Evolutionary conservation across 2,329 filamentous ascomycete species (phyloP).

Genomic region (Onygenales sp.): DNA sequence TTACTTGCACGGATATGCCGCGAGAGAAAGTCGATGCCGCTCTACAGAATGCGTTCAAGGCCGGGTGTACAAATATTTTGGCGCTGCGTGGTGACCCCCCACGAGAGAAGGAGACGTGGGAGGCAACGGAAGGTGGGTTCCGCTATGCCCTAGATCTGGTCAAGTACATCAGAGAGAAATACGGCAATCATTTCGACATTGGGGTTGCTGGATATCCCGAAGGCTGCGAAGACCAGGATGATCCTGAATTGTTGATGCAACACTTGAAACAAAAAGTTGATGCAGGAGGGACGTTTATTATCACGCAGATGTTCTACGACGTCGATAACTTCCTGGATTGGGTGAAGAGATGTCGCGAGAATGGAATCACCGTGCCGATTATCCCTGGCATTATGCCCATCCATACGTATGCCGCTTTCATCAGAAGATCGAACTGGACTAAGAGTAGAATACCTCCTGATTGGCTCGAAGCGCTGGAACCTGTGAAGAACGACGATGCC

Average conservation of each 20-base stretch:
- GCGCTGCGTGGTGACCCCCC: slow-evolving; percentile 90
- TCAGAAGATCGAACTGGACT: slow-evolving; percentile 84
- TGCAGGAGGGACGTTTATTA: slow-evolving; percentile 82
- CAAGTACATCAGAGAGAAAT: slow-evolving; percentile 67
- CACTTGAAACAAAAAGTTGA: slow-evolving; percentile 97
- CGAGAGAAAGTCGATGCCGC: slow-evolving; percentile 84
- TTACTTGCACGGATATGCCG: slow-evolving; percentile 98
- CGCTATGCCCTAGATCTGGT: slow-evolving; percentile 88
- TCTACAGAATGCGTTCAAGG: slow-evolving; percentile 77
- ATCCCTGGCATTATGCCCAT: slow-evolving; percentile 89
- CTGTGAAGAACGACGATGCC: slow-evolving; percentile 92
- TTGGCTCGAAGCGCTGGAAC: slow-evolving; percentile 76
- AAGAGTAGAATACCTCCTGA: slow-evolving; percentile 70
- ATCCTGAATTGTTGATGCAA: slow-evolving; percentile 74
- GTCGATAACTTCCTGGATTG: slow-evolving; percentile 89
- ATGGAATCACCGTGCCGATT: slow-evolving; percentile 75
- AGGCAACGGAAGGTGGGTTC: slow-evolving; percentile 76
- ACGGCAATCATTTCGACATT: slow-evolving; percentile 90
- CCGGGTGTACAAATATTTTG: slow-evolving; percentile 94
- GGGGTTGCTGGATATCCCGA: slow-evolving; percentile 95
- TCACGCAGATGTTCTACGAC: slow-evolving; percentile 99
- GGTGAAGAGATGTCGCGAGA: slow-evolving; percentile 75
- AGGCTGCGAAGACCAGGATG: slow-evolving; percentile 84
- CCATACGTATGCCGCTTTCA: slow-evolving; percentile 85
- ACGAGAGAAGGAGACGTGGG: slow-evolving; percentile 88